phyloP scores from a whole-genome alignment of 2,329 filamentous ascomycete genomes.

The Colletotrichum aenigma region DNA sequence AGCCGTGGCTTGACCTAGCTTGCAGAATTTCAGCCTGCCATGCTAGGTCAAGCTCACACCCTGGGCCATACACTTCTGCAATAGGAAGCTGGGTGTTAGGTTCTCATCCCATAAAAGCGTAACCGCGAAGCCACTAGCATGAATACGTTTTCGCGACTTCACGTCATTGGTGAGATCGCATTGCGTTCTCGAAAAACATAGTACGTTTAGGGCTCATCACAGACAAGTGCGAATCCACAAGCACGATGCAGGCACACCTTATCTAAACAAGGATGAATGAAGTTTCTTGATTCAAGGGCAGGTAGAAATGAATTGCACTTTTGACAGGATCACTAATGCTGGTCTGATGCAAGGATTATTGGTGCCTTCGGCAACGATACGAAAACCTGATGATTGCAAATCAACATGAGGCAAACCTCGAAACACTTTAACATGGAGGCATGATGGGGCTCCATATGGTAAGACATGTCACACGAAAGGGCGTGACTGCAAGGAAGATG shows the following conservation, averaged over 20 bases:
- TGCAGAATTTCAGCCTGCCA: neutral
- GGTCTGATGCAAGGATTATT: neutral
- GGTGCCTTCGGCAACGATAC: neutral
- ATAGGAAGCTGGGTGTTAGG: neutral
- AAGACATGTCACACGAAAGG: neutral
- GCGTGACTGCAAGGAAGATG: neutral
- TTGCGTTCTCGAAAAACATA: neutral
- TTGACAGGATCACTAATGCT: neutral
- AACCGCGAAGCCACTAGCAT: neutral
- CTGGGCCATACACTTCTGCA: neutral
- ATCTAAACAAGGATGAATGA: neutral
- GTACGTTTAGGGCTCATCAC: neutral
- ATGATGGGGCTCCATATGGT: neutral
- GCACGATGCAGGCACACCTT: neutral
- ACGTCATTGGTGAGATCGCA: neutral
- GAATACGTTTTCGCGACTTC: neutral
- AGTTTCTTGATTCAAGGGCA: neutral
- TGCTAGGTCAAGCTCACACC: neutral
- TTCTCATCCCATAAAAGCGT: neutral
- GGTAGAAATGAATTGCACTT: neutral
- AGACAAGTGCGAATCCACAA: neutral
- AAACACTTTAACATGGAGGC: neutral
- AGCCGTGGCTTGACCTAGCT: neutral
- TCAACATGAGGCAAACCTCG: neutral
- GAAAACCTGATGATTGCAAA: neutral